phyloP scores from a whole-genome alignment of 305 asterid species.

The Ilex paraguariensis region DNA sequence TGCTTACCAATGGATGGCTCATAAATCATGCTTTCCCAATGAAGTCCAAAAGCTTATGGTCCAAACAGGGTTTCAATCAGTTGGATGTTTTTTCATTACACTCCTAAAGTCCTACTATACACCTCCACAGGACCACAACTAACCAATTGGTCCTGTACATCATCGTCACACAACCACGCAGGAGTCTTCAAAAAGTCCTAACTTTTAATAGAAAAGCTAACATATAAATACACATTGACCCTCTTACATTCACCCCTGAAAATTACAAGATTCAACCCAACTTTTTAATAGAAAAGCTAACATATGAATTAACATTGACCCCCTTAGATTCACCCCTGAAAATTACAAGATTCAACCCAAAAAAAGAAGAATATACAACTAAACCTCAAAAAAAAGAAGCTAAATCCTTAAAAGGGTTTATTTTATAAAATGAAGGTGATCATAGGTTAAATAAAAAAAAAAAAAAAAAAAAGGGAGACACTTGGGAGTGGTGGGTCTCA shows the following conservation, averaged over 20 bases:
- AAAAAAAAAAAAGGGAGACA: too few species aligned
- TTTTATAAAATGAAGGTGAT: slow-evolving; percentile 3
- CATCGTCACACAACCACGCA: too few species aligned
- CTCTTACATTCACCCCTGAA: slow-evolving; percentile 36
- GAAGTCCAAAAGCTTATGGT: too few species aligned
- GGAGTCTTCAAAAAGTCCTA: too few species aligned
- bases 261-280: slow-evolving; percentile 42
- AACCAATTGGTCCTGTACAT: too few species aligned
- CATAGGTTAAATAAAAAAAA: too few species aligned
- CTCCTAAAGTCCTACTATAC: too few species aligned
- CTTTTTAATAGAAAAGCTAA: slow-evolving; percentile 20
- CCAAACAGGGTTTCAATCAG: too few species aligned
- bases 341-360: slow-evolving; percentile 42
- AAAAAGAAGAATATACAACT: slow-evolving; percentile 11
- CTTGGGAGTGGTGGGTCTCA: background rate
- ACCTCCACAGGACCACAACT: too few species aligned
- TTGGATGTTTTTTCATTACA: too few species aligned
- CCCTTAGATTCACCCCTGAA: slow-evolving; percentile 35
- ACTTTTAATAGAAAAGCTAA: slow-evolving; percentile 19
- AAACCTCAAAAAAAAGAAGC: background rate
- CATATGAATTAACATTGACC: slow-evolving; percentile 34
- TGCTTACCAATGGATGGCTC: too few species aligned
- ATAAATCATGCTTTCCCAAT: too few species aligned
- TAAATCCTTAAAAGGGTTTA: background rate
- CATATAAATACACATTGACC: slow-evolving; percentile 35